These are phyloP conservation scores for Triticum aestivum DNA, from an alignment of 176 grass and related monocot genomes.

Conservation along the genomic window DNA sequence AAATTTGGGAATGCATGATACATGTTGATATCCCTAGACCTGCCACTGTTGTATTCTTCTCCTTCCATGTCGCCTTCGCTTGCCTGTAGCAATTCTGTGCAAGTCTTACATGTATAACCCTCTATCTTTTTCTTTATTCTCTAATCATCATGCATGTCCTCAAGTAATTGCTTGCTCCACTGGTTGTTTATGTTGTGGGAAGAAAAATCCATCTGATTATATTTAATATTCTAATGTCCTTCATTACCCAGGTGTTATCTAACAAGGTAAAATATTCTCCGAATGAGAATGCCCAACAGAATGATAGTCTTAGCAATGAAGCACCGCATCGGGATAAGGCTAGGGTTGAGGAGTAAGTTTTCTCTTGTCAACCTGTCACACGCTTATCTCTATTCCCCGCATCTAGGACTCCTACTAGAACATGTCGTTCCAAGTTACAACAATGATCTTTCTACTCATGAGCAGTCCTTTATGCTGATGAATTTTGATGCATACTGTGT, in stretches of 20 bases:
- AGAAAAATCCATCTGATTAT: not conserved
- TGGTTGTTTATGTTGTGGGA: not conserved
- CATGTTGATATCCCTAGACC: no score
- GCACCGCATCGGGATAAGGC: constrained; percentile 3
- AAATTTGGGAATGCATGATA: no score
- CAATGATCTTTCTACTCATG: no score
- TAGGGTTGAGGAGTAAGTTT: constrained; percentile 66
- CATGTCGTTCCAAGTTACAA: no score
- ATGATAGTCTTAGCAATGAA: constrained; percentile 23
- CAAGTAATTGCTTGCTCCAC: not conserved
- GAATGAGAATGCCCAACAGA: constrained; percentile 22
- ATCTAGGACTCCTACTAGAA: not conserved
- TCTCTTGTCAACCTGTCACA: constrained; percentile 25
- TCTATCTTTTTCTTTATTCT: no score
- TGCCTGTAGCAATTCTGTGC: no score
- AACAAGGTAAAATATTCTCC: constrained; percentile 72
- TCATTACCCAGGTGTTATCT: constrained; percentile 48
- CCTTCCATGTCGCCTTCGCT: no score
- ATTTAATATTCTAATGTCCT: constrained; percentile 10
- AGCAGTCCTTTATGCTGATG: no score
- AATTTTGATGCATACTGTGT: no score
- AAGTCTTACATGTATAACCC: no score
- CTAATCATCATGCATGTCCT: no score
- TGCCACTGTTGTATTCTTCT: no score
- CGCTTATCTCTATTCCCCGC: not conserved